Conservation (phyloP, 257 asterid genomes). For the Nicotiana obtusifolia region DNA sequence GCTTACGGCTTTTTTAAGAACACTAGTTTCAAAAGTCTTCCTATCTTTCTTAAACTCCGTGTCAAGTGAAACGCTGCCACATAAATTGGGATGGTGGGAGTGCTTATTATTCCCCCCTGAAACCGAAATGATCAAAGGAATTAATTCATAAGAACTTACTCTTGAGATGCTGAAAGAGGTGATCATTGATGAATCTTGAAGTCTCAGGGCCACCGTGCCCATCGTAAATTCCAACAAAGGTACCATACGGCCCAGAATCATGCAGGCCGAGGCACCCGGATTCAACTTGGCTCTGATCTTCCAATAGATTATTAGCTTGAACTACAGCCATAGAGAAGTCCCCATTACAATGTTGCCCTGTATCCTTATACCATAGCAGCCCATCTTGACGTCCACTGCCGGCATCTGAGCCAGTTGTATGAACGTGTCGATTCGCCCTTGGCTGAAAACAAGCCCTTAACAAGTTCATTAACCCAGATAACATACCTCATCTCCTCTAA, state of each 20-base stretch:
- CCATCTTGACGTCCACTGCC: conserved; percentile 55
- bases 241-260: conserved; percentile 59
- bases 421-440: conserved; percentile 35
- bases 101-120: not conserved
- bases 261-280: conserved; percentile 49
- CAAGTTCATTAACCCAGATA: conserved; percentile 49
- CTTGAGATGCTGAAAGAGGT: conserved; percentile 58
- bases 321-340: conserved; percentile 78
- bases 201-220: conserved; percentile 78
- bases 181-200: conserved; percentile 50
- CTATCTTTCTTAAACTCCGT: no score
- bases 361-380: conserved; percentile 62
- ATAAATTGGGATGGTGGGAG: no score
- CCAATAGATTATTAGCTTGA: conserved; percentile 63
- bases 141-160: conserved; percentile 31
- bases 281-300: conserved; percentile 70
- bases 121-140: not conserved
- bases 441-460: conserved; percentile 63
- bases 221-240: conserved; percentile 63
- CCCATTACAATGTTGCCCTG: conserved; percentile 56
- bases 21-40: no score
- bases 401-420: conserved; percentile 36
- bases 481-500: conserved; percentile 78
- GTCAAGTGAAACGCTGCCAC: no score
- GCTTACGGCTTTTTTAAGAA: no score